A percentile compares a stretch with the other conserved stretches of the same genome.
These are phyloP conservation scores for Ilex asprella DNA, from an alignment of 257 asterid genomes.

Conservation along the genomic window DNA sequence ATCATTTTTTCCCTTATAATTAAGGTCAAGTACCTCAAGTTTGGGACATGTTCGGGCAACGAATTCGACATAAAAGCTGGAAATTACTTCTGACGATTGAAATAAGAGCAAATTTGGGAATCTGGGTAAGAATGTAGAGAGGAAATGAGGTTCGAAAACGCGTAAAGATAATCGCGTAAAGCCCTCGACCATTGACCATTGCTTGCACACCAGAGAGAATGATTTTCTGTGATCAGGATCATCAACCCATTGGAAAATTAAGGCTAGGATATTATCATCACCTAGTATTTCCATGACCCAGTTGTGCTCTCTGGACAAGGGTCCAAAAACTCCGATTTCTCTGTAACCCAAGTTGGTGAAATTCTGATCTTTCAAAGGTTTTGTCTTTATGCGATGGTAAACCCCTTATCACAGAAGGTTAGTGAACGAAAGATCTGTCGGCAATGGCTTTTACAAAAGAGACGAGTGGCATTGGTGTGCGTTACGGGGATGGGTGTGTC, in stretches of 20 bases:
- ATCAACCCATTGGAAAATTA: constrained; percentile 11
- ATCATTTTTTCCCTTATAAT: constrained; percentile 8
- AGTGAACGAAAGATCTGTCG: too few relatives aligned
- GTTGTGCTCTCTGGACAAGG: background rate
- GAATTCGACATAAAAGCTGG: constrained; percentile 16
- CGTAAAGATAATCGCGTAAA: constrained; percentile 14
- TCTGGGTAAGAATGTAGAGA: constrained; percentile 22
- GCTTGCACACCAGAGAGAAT: constrained; percentile 26
- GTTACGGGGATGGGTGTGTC: too few relatives aligned
- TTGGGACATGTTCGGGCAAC: constrained; percentile 22
- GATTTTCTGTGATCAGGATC: constrained; percentile 18
- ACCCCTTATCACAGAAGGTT: too few relatives aligned
- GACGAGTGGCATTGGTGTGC: too few relatives aligned
- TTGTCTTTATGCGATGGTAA: too few relatives aligned
- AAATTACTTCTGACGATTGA: constrained; percentile 11
- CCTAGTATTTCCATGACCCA: constrained; percentile 19
- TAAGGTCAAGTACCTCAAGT: constrained; percentile 20
- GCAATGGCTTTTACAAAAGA: too few relatives aligned
- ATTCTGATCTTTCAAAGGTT: too few relatives aligned
- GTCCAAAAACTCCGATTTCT: too few relatives aligned
- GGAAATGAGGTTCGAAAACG: constrained; percentile 16
- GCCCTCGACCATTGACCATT: constrained; percentile 25
- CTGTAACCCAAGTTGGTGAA: too few relatives aligned
- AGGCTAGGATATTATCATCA: constrained; percentile 19
- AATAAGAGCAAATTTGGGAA: constrained; percentile 23